A percentile compares a stretch with the other conserved stretches of the same genome.
These are phyloP conservation scores for Mortierella sp. DNA, from an alignment of 371 early-diverging fungal genomes.

Conservation along the genomic window DNA sequence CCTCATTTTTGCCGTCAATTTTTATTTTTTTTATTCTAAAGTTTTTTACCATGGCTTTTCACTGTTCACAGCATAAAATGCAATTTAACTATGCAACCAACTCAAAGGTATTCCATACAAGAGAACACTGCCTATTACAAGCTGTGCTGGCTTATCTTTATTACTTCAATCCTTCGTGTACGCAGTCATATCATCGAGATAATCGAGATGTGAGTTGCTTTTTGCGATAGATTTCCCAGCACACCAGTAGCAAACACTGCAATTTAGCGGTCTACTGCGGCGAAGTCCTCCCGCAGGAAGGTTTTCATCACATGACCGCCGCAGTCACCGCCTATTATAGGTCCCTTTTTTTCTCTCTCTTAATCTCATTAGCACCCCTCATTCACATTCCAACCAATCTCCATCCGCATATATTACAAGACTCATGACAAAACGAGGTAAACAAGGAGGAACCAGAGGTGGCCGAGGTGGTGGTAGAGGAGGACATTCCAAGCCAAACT, in stretches of 20 bases:
- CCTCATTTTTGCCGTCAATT: no score
- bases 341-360: no score
- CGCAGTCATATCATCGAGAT: no score
- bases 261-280: neutral
- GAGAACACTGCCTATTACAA: no score
- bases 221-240: neutral
- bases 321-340: constrained; percentile 2
- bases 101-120: no score
- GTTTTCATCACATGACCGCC: constrained; percentile 21
- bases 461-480: constrained; percentile 38
- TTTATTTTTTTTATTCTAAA: no score
- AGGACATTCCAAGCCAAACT: constrained; percentile 19
- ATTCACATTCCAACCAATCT: neutral
- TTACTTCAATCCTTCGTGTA: no score
- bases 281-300: neutral
- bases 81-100: no score
- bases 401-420: constrained; percentile 3
- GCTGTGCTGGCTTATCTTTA: no score
- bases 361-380: constrained; percentile 2
- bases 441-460: constrained; percentile 25
- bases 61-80: no score
- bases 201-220: no score
- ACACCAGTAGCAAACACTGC: neutral
- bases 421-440: constrained; percentile 40
- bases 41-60: no score